Evolutionary conservation across 2,329 filamentous ascomycete species (phyloP), one percentile per base, ranked within the genome.

Genomic region (Metarhizium anisopliae): DNA sequence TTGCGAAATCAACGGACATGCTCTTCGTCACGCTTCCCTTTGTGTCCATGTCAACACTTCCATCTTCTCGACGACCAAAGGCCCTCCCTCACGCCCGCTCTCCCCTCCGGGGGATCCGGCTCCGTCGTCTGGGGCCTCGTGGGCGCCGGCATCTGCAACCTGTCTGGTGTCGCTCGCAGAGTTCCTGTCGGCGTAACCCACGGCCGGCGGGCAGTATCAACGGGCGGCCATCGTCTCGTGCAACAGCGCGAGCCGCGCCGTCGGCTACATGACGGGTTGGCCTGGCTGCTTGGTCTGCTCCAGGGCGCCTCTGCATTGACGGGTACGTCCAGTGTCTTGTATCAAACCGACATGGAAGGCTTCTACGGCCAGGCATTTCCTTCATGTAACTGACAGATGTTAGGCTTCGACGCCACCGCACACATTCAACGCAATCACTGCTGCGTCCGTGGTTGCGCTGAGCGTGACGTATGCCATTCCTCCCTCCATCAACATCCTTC

Each of bases 381-480:
- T 35, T 35, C 45, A 4, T 14, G 11, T 49, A 16, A 4, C 45
- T 18, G 29, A 36, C n/a, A 5, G 8, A n/a, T 13, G 30, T 6
- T 5, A 36, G 74, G 76, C 6, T 78, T 78, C 60, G 77, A 79
- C 57, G 77, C 74, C 10, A 72, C 72, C 3, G 74, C 75, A 4
- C 77, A 79, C 60, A 0, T 89, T 90, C 68, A 89, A 86, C 52
- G 86, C 87, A 16, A 87, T 90, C 59, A 80, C 87, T 1, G 83
- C 85, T 0, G 83, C 86, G 0, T 87, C 85, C 0, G 88, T 92
- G 0, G 87, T 91, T 40, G 82, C 87, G 2, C 77, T 92, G 0
- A 84, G 85, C 7, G 73, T 92, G 16, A 87, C 86, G 1, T 92
- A 92, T 63, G 88, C 82, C 10, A 89, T 92, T 36, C 89, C 89